Percentiles rank a stretch among this genome's conserved stretches.
Conservation (phyloP, 2,329 filamentous ascomycete species). For the Claviceps purpurea region DNA sequence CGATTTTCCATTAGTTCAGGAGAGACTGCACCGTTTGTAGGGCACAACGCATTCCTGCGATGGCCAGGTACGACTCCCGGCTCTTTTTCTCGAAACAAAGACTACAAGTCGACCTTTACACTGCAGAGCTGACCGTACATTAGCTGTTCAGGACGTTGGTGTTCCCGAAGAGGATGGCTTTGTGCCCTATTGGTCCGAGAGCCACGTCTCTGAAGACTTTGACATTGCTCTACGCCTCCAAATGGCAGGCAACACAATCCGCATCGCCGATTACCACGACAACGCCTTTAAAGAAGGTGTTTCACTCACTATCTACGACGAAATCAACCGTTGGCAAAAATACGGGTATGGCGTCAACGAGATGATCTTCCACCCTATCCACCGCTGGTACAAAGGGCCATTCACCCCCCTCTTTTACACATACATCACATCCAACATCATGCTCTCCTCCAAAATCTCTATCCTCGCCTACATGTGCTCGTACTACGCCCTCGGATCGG, state of each 20-base stretch:
- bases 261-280: constrained; percentile 54
- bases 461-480: constrained; percentile 60
- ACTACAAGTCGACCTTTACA: background rate
- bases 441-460: constrained; percentile 53
- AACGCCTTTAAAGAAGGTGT: constrained; percentile 63
- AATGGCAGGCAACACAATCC: constrained; percentile 52
- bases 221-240: constrained; percentile 63
- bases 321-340: constrained; percentile 60
- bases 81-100: too few relatives aligned
- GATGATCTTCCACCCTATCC: constrained; percentile 54
- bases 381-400: constrained; percentile 49
- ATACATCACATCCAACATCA: constrained; percentile 48
- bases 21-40: constrained; percentile 63
- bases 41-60: constrained; percentile 62
- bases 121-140: background rate
- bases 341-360: constrained; percentile 62
- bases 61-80: constrained; percentile 31
- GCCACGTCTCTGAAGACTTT: constrained; percentile 65
- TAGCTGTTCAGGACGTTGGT: constrained; percentile 22
- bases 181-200: constrained; percentile 62
- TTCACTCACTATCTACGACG: constrained; percentile 59
- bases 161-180: constrained; percentile 28
- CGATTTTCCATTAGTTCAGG: constrained; percentile 57
- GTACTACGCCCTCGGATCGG: constrained; percentile 57
- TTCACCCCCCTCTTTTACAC: constrained; percentile 51